Base-by-base conservation (phyloP, 345 rosid species). In the Eutrema japonicum region DNA sequence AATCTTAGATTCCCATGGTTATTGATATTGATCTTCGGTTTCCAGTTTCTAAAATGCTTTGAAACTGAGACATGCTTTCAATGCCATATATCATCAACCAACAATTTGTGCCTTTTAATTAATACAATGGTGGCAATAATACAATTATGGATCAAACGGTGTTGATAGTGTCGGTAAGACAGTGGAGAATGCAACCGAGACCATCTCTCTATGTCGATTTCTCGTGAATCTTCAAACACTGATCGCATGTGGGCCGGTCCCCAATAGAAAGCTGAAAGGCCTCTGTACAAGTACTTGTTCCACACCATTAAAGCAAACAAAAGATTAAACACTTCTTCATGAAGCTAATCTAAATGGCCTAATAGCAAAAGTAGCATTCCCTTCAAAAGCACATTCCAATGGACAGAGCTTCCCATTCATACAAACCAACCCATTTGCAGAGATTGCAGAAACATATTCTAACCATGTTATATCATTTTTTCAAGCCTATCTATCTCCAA, bases 171-270 rank as follows among this genome's bases (percentile, higher is more conserved):
- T 95, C 99, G 0, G 96, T 84, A 42, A 89, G 87, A 67, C 85
- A 82, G 32, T 96, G 97, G 26, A 87, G 81, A 70, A 90, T 95
- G 85, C 99, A 90, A 49, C 99, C 97, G 63, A 83, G 72, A 43
- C 99, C 96, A 79, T 93, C 98, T 85, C 76, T 85, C 83, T 88
- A 95, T 0, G 96, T 89, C 59, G 91, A 82, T 76, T 87, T 91
- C 81, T 87, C 96, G 35, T 94, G 97, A 77, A 94, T 91, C 52
- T 86, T 81, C 13, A 91, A 85, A 80, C 96, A 94, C 55, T 92
- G 96, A 56, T 91, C 96, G 45, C 96, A 95, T 27, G 97, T 89
- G 27, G 97, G 97, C 60, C 93, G 83, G 82, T 94, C 96, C 11
- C 93, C 95, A 8, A 96, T 88, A 9, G 96, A 89, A n/a, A n/a